Evolutionary conservation across 129 eudicot genomes (phyloP), one percentile per base, ranked within the genome.

Genomic region (Smallanthus sonchifolius): DNA sequence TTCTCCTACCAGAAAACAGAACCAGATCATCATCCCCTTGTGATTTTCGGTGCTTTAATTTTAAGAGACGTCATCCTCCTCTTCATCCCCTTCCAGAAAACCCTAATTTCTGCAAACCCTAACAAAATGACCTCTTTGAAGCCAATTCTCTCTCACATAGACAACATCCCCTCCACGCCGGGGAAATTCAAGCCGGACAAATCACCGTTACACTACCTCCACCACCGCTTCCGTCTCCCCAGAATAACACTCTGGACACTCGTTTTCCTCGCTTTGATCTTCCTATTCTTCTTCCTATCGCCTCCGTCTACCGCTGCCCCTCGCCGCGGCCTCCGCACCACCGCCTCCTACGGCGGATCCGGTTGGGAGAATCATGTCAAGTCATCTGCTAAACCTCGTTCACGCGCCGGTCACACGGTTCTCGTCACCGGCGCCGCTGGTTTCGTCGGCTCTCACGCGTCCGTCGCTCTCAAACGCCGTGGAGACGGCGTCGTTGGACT

Each of bases 371-470:
- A 67, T 38, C 83, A 74, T 5, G 87, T 84, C 28, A 83, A 86
- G 6, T 70, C 78, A 6, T 90, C 96, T 9, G 92, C 90, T 16
- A 77, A 76, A 24, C 68, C 78, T 6, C 79, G 80, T 0, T 77
- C 95, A 17, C 63, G 65, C n/a, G 20, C 74, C 48, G 85, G 80
- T 30, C 77, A 72, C 49, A 59, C 81, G 0, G 91, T 89, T 3
- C 89, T 86, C 7, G 89, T 89, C 69, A 89, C 91, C 37, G 93
- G 93, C 36, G 93, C 93, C 35, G 87, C 77, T 14, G 92, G 92
- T 4, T 87, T 87, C 57, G 92, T 87, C 52, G 92, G 92, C 10
- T 71, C 80, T 55, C 93, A 85, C 49, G 93, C 85, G 14, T 67
- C 93, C 3, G 20, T 75, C 11, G 84, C 86, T 6, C 81, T 88